Conservation (phyloP, 768 basidiomycete genomes). For the Mrakia blollopis region DNA sequence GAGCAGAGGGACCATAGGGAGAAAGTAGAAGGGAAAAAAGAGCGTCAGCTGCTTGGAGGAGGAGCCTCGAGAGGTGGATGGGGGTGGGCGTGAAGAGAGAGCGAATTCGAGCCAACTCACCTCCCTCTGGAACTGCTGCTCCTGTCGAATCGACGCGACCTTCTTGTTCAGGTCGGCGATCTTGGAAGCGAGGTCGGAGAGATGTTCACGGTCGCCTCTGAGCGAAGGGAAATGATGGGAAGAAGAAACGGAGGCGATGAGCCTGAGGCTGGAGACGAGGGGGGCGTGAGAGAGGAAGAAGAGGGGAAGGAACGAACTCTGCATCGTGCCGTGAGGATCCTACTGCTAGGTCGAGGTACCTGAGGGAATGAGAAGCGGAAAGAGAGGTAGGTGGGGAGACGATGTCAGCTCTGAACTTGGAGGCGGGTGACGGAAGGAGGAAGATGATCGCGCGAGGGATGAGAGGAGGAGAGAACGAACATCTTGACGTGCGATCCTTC, state of each 20-base stretch:
- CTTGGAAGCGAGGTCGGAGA: slow-evolving; percentile 48
- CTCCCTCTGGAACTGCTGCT: slow-evolving; percentile 97
- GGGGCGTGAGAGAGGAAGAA: background rate
- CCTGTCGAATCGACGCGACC: slow-evolving; percentile 83
- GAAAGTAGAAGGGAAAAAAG: background rate
- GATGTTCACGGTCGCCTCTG: slow-evolving; percentile 42
- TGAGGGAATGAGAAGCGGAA: background rate
- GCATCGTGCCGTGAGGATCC: slow-evolving; percentile 78
- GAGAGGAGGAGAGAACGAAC: slow-evolving; percentile 38
- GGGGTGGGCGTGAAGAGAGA: background rate
- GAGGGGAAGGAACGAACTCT: slow-evolving; percentile 47
- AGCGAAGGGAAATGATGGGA: background rate
- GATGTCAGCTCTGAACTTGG: background rate
- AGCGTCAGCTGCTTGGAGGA: no score
- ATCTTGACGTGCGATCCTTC: slow-evolving; percentile 73
- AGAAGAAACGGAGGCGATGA: background rate
- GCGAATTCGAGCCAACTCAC: background rate
- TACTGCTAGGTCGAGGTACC: slow-evolving; percentile 81
- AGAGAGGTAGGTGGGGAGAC: no score
- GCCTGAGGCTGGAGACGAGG: background rate
- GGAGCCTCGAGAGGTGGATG: no score
- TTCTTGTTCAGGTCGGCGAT: slow-evolving; percentile 90
- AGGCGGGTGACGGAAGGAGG: background rate
- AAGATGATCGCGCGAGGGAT: background rate
- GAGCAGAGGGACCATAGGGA: background rate